Evolutionary conservation across 768 basidiomycete genomes (phyloP), one percentile per base, ranked within the genome.

Genomic region (Amanita pseudoporphyria): DNA sequence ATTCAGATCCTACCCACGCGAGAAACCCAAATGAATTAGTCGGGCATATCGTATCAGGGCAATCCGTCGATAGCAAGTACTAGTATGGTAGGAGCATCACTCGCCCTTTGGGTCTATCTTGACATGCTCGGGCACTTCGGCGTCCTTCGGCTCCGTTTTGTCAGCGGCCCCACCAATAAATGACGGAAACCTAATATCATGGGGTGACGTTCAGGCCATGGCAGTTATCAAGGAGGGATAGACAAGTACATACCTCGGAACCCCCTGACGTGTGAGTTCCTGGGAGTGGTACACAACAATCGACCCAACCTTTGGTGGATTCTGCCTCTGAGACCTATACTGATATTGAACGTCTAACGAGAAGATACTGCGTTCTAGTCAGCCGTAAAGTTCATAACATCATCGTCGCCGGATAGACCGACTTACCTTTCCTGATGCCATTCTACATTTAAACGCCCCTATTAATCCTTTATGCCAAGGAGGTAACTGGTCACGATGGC

Each of bases 211-310:
- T 28, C 6, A 42, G 10, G 31, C 33, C 19, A 6, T 14, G 26
- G 6, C 24, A 12, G n/a, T n/a, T n/a, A n/a, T n/a, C n/a, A n/a
- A n/a, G n/a, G n/a, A n/a, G n/a, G n/a, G n/a, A n/a, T n/a, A n/a
- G n/a, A n/a, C n/a, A 50, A 5, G 22, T 19, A 32, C 64, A 21
- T 50, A 77, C 78, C 79, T 66, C n/a, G 79, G 78, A 3, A 77
- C 73, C 1, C 76, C 74, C 54, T 77, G 73, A 52, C 65, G 70
- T 1, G 78, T 79, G 14, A 81, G 62, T 57, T 80, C 79, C 55
- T 79, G 78, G 59, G 79, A 81, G 28, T 76, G 69, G 62, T 81
- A 81, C 0, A 67, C 67, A 28, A 81, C 73, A 51, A 81, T 79
- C 0, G 71, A 60, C 5, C 78, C 78, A 28, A 78, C 58, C 54